Conservation (phyloP, 257 asterid species). For the Thymus mandschuricus region DNA sequence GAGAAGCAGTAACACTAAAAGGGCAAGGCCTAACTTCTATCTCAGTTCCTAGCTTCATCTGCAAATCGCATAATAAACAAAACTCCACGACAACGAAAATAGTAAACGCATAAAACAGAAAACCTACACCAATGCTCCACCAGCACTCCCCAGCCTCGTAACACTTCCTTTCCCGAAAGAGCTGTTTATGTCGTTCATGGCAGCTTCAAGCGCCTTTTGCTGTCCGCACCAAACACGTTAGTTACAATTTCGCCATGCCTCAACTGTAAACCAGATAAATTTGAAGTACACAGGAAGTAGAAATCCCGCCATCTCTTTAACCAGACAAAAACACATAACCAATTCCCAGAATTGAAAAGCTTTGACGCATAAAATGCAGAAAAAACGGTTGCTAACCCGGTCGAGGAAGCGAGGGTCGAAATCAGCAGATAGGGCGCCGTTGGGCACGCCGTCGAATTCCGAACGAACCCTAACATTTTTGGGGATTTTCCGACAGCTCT, state of each 20-base stretch:
- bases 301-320: slow-evolving; percentile 5
- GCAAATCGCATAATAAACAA: neutral
- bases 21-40: neutral
- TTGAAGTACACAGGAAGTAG: neutral
- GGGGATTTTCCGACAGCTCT: slow-evolving; percentile 37
- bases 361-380: neutral
- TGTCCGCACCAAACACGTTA: slow-evolving; percentile 33
- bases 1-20: slow-evolving; percentile 3
- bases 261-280: slow-evolving; percentile 1
- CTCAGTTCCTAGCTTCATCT: neutral
- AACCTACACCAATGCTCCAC: slow-evolving; percentile 96
- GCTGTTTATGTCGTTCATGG: slow-evolving; percentile 92
- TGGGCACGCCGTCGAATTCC: slow-evolving; percentile 65
- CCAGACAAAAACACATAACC: neutral
- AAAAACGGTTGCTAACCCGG: slow-evolving; percentile 59
- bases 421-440: slow-evolving; percentile 77
- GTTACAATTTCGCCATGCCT: slow-evolving; percentile 10
- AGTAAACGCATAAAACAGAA: slow-evolving; percentile 27
- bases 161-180: slow-evolving; percentile 99
- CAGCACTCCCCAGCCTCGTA: slow-evolving; percentile 95
- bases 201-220: slow-evolving; percentile 98
- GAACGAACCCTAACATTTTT: slow-evolving; percentile 68
- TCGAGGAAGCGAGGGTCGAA: slow-evolving; percentile 81
- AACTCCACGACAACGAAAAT: neutral
- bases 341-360: neutral